phyloP scores from a whole-genome alignment of 1,139 yeast species.

The Pichia sp. region DNA sequence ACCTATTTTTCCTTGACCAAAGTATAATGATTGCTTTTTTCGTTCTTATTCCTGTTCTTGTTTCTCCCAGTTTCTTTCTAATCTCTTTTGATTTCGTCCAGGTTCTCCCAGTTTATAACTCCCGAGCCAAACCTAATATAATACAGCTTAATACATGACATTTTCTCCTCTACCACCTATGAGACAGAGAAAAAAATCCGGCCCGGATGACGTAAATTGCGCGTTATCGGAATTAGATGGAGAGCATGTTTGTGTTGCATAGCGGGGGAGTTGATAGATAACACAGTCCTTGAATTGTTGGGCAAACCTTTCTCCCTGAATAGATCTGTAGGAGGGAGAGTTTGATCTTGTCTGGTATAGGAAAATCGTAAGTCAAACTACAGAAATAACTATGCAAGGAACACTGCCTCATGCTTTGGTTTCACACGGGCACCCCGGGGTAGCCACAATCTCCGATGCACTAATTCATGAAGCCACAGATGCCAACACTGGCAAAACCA shows the following conservation, averaged over 20 bases:
- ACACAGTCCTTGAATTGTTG: background rate
- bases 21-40: background rate
- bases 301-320: background rate
- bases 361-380: no score
- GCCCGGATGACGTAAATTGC: background rate
- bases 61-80: background rate
- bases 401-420: constrained; percentile 1
- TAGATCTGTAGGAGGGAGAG: no score
- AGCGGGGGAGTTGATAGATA: background rate
- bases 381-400: background rate
- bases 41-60: background rate
- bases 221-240: constrained; percentile 6
- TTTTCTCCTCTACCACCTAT: background rate
- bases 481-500: background rate
- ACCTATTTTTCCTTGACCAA: background rate
- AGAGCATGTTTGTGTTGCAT: background rate
- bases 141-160: background rate
- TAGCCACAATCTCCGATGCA: background rate
- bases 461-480: background rate
- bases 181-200: background rate
- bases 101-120: background rate
- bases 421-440: background rate
- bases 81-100: background rate
- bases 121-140: background rate
- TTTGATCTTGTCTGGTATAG: no score